phyloP scores from a whole-genome alignment of 257 asterid species.

The Solanum tarijense region DNA sequence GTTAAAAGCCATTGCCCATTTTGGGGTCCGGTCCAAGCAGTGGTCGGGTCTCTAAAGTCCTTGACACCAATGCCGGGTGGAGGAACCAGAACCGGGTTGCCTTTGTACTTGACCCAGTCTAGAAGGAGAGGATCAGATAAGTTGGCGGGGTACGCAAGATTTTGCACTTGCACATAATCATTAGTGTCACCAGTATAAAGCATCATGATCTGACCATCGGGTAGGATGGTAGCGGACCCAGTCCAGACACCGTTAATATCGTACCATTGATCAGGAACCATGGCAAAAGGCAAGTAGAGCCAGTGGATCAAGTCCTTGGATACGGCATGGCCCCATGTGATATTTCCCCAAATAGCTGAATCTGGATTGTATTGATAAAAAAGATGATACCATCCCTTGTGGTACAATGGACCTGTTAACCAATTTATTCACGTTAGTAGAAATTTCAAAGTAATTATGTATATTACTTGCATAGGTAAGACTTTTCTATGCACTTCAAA shows the following conservation, averaged over 20 bases:
- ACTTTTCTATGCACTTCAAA: neutral
- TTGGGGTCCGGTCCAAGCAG: constrained; percentile 61
- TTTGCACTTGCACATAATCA: constrained; percentile 62
- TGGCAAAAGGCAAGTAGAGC: constrained; percentile 58
- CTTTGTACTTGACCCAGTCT: constrained; percentile 57
- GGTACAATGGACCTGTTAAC: constrained; percentile 52
- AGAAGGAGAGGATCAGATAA: constrained; percentile 65
- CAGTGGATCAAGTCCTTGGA: constrained; percentile 69
- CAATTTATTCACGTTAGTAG: neutral
- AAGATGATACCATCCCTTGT: constrained; percentile 84
- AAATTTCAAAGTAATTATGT: neutral
- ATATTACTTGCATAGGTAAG: neutral
- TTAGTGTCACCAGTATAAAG: constrained; percentile 62
- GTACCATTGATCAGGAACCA: constrained; percentile 65
- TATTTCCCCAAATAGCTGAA: constrained; percentile 71
- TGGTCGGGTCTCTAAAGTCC: constrained; percentile 79
- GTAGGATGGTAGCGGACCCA: constrained; percentile 77
- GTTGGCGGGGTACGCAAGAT: constrained; percentile 70
- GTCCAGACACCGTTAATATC: constrained; percentile 86
- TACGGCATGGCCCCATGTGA: constrained; percentile 85
- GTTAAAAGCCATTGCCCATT: constrained; percentile 53
- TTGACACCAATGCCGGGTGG: constrained; percentile 58
- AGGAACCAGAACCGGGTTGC: constrained; percentile 62
- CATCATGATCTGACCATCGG: constrained; percentile 57
- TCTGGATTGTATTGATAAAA: constrained; percentile 88